These are phyloP conservation scores for Populus hybrid DNA, from an alignment of 441 rosid species.

Conservation along the genomic window DNA sequence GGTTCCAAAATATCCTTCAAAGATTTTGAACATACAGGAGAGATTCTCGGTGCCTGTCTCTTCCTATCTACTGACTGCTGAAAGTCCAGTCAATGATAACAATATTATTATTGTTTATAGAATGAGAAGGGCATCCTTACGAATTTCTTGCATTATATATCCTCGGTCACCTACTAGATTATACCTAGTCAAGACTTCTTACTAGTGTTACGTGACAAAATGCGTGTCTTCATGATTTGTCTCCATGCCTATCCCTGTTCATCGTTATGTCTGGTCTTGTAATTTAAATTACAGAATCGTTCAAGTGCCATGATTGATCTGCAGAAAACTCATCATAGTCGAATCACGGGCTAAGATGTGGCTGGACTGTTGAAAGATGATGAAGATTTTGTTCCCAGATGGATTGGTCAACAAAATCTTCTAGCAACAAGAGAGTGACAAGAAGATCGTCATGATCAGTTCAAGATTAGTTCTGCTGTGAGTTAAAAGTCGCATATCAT, in stretches of 20 bases:
- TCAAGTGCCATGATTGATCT: not conserved
- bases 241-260: not conserved
- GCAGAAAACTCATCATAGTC: not conserved
- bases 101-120: not conserved
- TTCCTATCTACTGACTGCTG: not conserved
- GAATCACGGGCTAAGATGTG: too few relatives aligned
- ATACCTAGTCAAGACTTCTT: not conserved
- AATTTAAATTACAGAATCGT: not conserved
- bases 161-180: not conserved
- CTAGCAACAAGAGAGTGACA: too few relatives aligned
- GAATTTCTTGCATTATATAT: not conserved
- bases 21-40: conserved; percentile 7
- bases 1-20: conserved; percentile 30
- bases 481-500: too few relatives aligned
- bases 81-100: conserved; percentile 14
- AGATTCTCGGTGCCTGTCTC: conserved; percentile 15
- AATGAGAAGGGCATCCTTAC: not conserved
- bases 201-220: not conserved
- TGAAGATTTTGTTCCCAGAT: too few relatives aligned
- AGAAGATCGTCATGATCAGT: too few relatives aligned
- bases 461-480: too few relatives aligned
- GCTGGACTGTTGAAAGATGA: too few relatives aligned
- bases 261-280: not conserved
- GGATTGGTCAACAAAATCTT: too few relatives aligned
- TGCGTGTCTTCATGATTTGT: not conserved